A percentile compares a stretch with the other conserved stretches of the same genome.
Evolutionary conservation across 2,329 filamentous ascomycete genomes (phyloP).

Genomic region (Fusarium sp.): DNA sequence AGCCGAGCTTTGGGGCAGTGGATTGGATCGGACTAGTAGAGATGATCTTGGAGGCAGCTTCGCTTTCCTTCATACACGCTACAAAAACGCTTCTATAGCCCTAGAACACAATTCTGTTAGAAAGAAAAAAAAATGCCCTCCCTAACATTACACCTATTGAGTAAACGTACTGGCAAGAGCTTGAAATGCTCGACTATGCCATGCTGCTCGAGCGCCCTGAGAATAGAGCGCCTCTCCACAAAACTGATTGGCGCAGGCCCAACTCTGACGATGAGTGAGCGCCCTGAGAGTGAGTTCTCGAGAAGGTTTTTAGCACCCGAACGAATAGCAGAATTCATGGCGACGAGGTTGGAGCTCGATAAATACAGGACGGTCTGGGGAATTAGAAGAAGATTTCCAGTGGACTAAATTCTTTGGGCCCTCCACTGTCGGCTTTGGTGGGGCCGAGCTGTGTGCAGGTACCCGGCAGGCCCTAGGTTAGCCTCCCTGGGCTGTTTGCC

Average conservation of each 20-base stretch:
- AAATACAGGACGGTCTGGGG: too few relatives aligned
- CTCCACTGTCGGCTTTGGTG: conserved; percentile 34
- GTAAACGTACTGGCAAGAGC: conserved; percentile 33
- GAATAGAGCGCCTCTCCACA: conserved; percentile 63
- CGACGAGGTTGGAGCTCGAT: background rate
- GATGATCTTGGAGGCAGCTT: conserved; percentile 53
- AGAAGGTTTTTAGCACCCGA: conserved; percentile 2
- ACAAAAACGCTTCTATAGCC: conserved; percentile 60
- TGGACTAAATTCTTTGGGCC: background rate
- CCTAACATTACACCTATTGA: background rate
- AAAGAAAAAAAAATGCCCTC: conserved; percentile 1
- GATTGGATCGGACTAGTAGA: conserved; percentile 59
- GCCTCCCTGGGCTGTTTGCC: background rate
- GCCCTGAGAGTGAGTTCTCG: conserved; percentile 28
- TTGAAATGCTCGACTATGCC: conserved; percentile 63
- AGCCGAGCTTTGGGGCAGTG: conserved; percentile 47
- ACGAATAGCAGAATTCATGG: conserved; percentile 2
- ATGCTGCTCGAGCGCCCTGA: conserved; percentile 60
- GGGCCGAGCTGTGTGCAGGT: conserved; percentile 32
- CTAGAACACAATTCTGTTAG: conserved; percentile 44
- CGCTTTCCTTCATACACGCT: conserved; percentile 55
- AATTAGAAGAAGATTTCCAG: too few relatives aligned
- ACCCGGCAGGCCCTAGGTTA: background rate
- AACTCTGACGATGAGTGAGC: conserved; percentile 58
- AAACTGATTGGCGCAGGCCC: conserved; percentile 61